Base-by-base conservation (phyloP, 805 yeast species). In the Kluyveromyces starmeri region DNA sequence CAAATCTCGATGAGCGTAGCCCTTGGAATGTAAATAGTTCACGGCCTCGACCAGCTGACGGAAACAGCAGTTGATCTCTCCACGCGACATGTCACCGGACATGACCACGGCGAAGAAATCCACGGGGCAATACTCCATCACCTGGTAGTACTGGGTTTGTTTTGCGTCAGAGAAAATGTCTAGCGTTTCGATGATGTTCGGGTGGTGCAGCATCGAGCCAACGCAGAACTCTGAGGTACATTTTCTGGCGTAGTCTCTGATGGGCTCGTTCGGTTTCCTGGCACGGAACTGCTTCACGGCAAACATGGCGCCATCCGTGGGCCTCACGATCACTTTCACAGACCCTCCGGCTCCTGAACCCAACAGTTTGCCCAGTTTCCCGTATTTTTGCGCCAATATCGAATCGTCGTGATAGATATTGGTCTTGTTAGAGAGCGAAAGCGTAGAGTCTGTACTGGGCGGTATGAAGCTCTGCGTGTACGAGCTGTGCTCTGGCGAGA, bases 311-410 rank as follows among this genome's bases (percentile, higher is more conserved):
- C 74, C 73, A 56, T 82, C 89, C 25, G 73, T 61, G 27, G 81
- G 78, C 47, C 89, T 70, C 7, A 70, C 70, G 16, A 83, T 67
- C 28, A 82, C 62, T 45, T 82, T 68, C n/a, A 83, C 94, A 1
- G 86, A 73, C 5, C 94, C 94, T 32, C 94, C 94, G 9, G 92
- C 94, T 37, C 94, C 94, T 1, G 85, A 75, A 12, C 94, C 94
- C 30, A 83, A 57, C 38, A 78, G 70, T 51, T 79, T 78, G 32
- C 89, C 88, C 41, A 79, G 55, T 44, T 73, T 78, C 37, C 89
- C 84, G 52, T 82, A 83, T 48, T 81, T 77, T 39, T 65, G 67
- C 9, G 68, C 67, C 31, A 74, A 52, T 0, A 70, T 64, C 10
- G 77, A 72, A 40, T 72, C 78, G 25, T 67, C 67, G 42, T 68